phyloP scores from a whole-genome alignment of 108 stramenopile species.

The Discostella stelligeroides region DNA sequence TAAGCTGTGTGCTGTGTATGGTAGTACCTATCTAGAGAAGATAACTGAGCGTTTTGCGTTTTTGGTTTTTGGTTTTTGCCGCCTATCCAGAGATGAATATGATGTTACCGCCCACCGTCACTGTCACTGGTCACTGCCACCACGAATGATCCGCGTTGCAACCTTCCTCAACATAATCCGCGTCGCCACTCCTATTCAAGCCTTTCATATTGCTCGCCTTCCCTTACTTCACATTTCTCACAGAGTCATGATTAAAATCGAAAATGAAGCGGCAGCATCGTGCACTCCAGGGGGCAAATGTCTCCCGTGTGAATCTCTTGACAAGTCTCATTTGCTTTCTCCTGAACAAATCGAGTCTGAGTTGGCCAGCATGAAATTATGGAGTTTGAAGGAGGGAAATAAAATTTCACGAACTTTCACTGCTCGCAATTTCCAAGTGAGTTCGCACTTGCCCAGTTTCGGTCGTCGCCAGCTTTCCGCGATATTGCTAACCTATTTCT shows the following conservation, averaged over 20 bases:
- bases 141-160: not conserved
- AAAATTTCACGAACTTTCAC: slow-evolving; percentile 55
- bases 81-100: too few species aligned
- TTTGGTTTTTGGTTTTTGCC: too few species aligned
- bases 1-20: too few species aligned
- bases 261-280: slow-evolving; percentile 11
- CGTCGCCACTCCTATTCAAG: slow-evolving; percentile 1
- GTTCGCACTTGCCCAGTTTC: not conserved
- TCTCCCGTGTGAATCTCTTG: slow-evolving; percentile 65
- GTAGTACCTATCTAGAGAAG: too few species aligned
- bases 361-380: slow-evolving; percentile 26
- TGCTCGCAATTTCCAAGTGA: slow-evolving; percentile 64
- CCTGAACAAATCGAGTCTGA: slow-evolving; percentile 39
- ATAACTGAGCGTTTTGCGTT: too few species aligned
- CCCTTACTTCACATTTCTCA: not conserved
- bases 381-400: slow-evolving; percentile 20
- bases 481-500: not conserved
- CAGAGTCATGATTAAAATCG: slow-evolving; percentile 4
- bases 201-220: not conserved
- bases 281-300: slow-evolving; percentile 53
- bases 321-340: slow-evolving; percentile 60
- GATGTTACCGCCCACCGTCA: too few species aligned
- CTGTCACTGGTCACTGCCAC: not conserved
- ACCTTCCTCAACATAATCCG: slow-evolving; percentile 3
- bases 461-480: not conserved